Base-by-base conservation (phyloP, 805 yeast species). In the Candida maris region DNA sequence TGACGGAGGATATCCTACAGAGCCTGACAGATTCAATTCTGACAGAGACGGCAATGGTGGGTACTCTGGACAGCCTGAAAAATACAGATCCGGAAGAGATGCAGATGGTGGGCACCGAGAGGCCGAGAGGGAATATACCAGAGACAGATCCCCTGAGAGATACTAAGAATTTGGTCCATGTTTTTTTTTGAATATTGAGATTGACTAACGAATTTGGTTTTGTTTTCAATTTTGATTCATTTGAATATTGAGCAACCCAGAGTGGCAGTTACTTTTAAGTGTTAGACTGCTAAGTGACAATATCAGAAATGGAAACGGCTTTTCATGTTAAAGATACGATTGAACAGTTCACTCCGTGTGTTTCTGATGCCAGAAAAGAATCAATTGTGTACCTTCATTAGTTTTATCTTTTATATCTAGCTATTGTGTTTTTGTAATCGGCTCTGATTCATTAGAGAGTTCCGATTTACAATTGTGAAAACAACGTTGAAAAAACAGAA, bases 71-170 rank as follows among this genome's bases (percentile, higher is more conserved):
- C n/a, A n/a, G n/a, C n/a, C n/a, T n/a, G 49, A 49, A 13, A 52
- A 48, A 14, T 49, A 49, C 46, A 49, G 54, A 46, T 41, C 52
- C 14, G 30, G 40, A 30, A 69, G 68, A 30, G 68, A 61, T 54
- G 68, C 64, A 28, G 62, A 52, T 56, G 61, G 54, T 19, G 62
- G 61, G 13, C 55, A 44, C 30, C 41, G 52, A 39, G 49, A 51
- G 46, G 59, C 55, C 18, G 67, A 78, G 39, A 67, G 73, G 49
- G 79, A 71, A 34, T 69, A 70, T 58, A 75, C 73, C 49, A 73
- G 84, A 59, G 84, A 79, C 61, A 80, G 87, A 75, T 80, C 88
- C 42, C 87, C 88, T 64, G 73, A 82, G 46, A 79, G 86, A 68
- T 80, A 77, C 62, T 77, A 37, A 39, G 35, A 24, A 14, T 9